These are phyloP conservation scores for Acanthamoeba triangularis DNA, from an alignment of 208 protist species.

Conservation along the genomic window DNA sequence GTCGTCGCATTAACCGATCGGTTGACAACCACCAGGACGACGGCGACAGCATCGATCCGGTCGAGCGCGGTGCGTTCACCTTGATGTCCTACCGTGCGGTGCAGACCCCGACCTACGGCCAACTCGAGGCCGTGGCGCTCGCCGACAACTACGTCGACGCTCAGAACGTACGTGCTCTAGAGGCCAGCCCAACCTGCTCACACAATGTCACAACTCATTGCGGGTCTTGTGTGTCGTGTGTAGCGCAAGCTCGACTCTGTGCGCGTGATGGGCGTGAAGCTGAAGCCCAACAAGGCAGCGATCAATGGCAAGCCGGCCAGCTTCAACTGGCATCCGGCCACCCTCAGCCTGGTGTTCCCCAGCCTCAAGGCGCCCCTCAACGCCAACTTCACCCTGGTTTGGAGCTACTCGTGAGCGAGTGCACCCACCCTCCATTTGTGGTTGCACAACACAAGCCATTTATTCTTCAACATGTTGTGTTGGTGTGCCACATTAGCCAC, in stretches of 20 bases:
- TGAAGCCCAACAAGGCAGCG: conserved; percentile 26
- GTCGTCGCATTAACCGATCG: no score
- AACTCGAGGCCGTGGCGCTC: background rate
- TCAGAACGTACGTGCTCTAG: no score
- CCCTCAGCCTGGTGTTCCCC: background rate
- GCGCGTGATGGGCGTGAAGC: background rate
- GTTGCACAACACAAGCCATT: no score
- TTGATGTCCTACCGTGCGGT: background rate
- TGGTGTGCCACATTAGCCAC: no score
- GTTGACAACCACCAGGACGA: conserved; percentile 51
- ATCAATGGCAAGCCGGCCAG: background rate
- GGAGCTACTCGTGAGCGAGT: background rate
- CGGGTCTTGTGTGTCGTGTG: background rate
- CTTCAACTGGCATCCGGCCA: background rate
- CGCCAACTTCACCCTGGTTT: background rate
- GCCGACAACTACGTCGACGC: background rate
- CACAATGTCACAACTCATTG: no score
- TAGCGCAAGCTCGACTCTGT: background rate
- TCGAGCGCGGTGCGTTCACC: conserved; percentile 8
- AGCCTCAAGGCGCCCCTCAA: background rate
- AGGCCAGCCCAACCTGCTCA: no score
- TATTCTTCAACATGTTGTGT: no score
- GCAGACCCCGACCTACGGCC: background rate
- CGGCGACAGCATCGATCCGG: conserved; percentile 43
- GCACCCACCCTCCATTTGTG: no score